Conservation (phyloP, 129 eudicot species). For the Centaurea solstitialis region DNA sequence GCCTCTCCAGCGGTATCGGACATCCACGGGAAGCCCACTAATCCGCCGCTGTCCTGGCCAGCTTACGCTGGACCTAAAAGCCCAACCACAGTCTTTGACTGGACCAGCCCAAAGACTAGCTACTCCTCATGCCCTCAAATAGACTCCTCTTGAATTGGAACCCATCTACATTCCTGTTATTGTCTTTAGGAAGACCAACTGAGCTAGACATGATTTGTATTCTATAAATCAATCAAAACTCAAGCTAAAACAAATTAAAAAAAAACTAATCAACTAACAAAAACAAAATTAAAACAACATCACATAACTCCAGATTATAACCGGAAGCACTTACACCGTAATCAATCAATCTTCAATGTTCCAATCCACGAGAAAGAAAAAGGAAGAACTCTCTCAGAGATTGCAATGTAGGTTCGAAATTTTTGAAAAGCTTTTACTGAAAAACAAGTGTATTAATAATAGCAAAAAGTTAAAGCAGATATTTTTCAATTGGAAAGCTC, state of each 20-base stretch:
- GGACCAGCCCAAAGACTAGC: too few relatives aligned
- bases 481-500: slow-evolving; percentile 29
- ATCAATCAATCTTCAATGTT: slow-evolving; percentile 8
- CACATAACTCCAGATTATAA: not conserved
- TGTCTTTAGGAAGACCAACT: too few relatives aligned
- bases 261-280: slow-evolving; percentile 4
- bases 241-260: slow-evolving; percentile 1
- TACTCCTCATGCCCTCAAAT: too few relatives aligned
- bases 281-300: not conserved
- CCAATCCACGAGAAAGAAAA: not conserved
- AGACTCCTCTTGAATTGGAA: too few relatives aligned
- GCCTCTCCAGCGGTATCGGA: too few relatives aligned
- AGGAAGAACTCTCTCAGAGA: not conserved
- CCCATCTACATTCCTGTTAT: too few relatives aligned
- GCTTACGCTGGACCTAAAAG: too few relatives aligned
- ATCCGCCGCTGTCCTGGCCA: too few relatives aligned
- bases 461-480: slow-evolving; percentile 13
- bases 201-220: too few relatives aligned
- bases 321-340: slow-evolving; percentile 16
- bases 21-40: too few relatives aligned
- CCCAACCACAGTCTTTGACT: too few relatives aligned
- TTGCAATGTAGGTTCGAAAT: slow-evolving; percentile 28
- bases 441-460: slow-evolving; percentile 29
- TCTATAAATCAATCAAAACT: too few relatives aligned
- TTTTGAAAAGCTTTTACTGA: not conserved